These are phyloP conservation scores for Chrysopogon serrulatus DNA, from an alignment of 176 grass and related monocot genomes.

Conservation along the genomic window DNA sequence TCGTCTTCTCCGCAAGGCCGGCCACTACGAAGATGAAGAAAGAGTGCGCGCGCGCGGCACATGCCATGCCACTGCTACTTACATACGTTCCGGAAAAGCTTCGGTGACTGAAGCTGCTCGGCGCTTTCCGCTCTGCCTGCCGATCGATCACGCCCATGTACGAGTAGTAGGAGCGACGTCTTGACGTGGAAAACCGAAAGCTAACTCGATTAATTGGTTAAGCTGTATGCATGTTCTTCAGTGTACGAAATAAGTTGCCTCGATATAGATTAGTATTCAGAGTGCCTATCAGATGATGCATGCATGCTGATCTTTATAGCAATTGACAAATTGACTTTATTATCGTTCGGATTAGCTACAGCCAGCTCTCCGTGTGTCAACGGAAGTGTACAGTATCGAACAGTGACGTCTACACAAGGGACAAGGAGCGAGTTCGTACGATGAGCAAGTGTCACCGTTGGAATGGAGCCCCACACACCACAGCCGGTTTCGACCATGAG, in stretches of 20 bases:
- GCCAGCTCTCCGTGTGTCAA: neutral
- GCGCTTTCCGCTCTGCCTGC: neutral
- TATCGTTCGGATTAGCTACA: neutral
- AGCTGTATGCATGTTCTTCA: neutral
- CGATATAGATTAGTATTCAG: too few species aligned
- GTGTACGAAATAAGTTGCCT: too few species aligned
- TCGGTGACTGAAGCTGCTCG: neutral
- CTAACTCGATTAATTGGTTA: neutral
- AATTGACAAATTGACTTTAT: neutral
- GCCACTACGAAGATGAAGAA: neutral
- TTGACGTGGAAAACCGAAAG: neutral
- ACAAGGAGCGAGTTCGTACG: neutral
- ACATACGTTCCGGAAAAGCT: neutral
- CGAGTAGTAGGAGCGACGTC: neutral
- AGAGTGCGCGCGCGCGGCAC: neutral
- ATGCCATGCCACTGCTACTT: neutral
- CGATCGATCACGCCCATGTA: neutral
- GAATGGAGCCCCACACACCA: neutral
- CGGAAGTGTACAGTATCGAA: neutral
- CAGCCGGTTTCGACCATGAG: neutral
- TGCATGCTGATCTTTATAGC: neutral
- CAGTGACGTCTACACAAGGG: neutral
- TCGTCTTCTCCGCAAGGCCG: neutral
- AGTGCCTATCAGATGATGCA: neutral
- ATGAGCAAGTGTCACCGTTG: too few species aligned